phyloP scores from a whole-genome alignment of 441 rosid genomes.

The Eruca vesicaria region DNA sequence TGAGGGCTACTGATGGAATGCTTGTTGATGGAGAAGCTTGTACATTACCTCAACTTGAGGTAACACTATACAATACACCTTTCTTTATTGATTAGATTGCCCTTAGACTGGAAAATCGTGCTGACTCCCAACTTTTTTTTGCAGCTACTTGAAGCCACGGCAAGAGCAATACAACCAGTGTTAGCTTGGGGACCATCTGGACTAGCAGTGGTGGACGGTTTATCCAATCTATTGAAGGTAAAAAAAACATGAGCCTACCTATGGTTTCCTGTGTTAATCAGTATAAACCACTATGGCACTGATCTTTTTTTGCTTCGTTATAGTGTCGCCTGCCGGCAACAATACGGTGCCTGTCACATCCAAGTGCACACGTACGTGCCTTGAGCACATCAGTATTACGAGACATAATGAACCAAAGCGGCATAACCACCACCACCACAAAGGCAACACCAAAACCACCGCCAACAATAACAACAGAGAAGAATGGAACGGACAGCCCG shows the following conservation, averaged over 20 bases:
- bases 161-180: conserved; percentile 86
- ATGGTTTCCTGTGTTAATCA: neutral
- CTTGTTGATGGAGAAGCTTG: conserved; percentile 99
- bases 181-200: conserved; percentile 94
- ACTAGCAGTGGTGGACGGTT: conserved; percentile 87
- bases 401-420: conserved; percentile 57
- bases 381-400: conserved; percentile 91
- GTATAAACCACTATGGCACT: neutral
- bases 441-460: conserved; percentile 43
- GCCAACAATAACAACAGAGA: conserved; percentile 36
- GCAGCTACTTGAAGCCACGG: conserved; percentile 97
- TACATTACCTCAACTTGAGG: conserved; percentile 97
- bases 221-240: conserved; percentile 91
- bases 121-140: conserved; percentile 8
- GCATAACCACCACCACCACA: conserved; percentile 39
- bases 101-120: neutral
- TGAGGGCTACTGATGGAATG: conserved; percentile 98
- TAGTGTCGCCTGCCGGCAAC: conserved; percentile 96
- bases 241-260: conserved; percentile 11
- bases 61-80: conserved; percentile 19
- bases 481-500: conserved; percentile 57
- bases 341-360: conserved; percentile 84
- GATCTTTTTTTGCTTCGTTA: conserved; percentile 2
- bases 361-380: conserved; percentile 96
- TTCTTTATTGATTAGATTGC: neutral